Evolutionary conservation across 257 asterid genomes (phyloP).

Genomic region (Solanum corneliomulleri): DNA sequence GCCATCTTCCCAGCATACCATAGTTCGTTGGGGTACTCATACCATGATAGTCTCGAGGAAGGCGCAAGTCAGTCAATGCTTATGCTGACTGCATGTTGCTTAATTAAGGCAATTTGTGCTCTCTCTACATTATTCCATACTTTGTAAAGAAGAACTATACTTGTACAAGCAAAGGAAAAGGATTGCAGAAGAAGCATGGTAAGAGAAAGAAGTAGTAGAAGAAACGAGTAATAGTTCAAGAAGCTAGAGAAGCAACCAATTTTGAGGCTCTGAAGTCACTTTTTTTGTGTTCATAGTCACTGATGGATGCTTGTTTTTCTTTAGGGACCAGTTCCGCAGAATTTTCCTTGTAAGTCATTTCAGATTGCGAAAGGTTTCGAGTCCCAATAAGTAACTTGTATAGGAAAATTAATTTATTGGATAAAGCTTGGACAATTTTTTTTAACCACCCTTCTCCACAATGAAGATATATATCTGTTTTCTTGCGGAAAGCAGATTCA

Average conservation of each 20-base stretch:
- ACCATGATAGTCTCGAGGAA: not conserved
- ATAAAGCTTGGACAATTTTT: not conserved
- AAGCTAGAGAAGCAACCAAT: not conserved
- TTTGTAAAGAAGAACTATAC: not conserved
- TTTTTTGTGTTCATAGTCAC: not conserved
- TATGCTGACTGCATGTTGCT: not conserved
- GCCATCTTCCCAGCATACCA: slow-evolving; percentile 35
- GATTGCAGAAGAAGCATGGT: not conserved
- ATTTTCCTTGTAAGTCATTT: not conserved
- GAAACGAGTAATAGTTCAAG: not conserved
- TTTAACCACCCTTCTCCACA: not conserved
- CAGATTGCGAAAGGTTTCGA: not conserved
- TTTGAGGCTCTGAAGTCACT: not conserved
- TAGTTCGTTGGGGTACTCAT: not conserved
- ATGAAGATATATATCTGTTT: not conserved
- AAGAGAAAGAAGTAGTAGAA: not conserved
- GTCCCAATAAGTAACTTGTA: not conserved
- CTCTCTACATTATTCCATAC: not conserved
- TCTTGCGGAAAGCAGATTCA: not conserved
- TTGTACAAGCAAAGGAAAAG: slow-evolving; percentile 1
- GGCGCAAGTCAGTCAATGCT: not conserved
- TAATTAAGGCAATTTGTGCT: not conserved
- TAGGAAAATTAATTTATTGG: not conserved
- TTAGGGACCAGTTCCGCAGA: not conserved
- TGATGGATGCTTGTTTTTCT: not conserved